These are phyloP conservation scores for Phytophthora constricta DNA, from an alignment of 352 stramenopile species.

Conservation along the genomic window DNA sequence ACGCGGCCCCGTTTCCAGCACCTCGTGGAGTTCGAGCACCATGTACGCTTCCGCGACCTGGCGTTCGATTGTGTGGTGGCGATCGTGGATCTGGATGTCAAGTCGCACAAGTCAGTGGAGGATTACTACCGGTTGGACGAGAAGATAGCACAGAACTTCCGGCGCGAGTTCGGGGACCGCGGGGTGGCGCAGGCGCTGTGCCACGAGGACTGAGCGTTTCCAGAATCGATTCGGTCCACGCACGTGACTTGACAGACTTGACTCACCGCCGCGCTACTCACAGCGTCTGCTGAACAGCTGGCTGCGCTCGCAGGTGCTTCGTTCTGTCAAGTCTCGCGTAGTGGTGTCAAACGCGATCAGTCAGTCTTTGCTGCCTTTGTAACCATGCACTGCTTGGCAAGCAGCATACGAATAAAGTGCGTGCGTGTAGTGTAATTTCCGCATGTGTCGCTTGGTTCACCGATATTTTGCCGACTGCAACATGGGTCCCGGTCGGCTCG, in stretches of 20 bases:
- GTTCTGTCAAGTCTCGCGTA: too few relatives aligned
- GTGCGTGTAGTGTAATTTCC: constrained; percentile 5
- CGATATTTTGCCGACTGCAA: constrained; percentile 1
- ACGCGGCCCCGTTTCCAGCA: constrained; percentile 56
- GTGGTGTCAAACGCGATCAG: too few relatives aligned
- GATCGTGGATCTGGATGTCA: constrained; percentile 88
- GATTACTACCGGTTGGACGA: constrained; percentile 86
- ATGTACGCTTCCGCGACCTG: constrained; percentile 64
- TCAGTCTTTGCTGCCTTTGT: too few relatives aligned
- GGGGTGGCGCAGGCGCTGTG: constrained; percentile 42
- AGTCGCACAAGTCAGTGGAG: constrained; percentile 86
- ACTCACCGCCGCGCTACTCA: constrained; percentile 15
- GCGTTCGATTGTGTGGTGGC: constrained; percentile 82
- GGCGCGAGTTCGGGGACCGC: constrained; percentile 45
- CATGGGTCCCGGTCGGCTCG: too few relatives aligned
- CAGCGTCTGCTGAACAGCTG: neutral
- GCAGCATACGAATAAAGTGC: constrained; percentile 1
- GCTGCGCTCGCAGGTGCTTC: neutral
- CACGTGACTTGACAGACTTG: constrained; percentile 22
- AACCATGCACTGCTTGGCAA: too few relatives aligned
- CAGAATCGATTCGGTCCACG: constrained; percentile 4
- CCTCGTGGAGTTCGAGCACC: constrained; percentile 73
- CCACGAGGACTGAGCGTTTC: constrained; percentile 42
- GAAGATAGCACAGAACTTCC: constrained; percentile 76
- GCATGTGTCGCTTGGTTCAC: constrained; percentile 7